Evolutionary conservation across 164 flowering plant genomes (phyloP).

Genomic region (Nelumbo lutea): DNA sequence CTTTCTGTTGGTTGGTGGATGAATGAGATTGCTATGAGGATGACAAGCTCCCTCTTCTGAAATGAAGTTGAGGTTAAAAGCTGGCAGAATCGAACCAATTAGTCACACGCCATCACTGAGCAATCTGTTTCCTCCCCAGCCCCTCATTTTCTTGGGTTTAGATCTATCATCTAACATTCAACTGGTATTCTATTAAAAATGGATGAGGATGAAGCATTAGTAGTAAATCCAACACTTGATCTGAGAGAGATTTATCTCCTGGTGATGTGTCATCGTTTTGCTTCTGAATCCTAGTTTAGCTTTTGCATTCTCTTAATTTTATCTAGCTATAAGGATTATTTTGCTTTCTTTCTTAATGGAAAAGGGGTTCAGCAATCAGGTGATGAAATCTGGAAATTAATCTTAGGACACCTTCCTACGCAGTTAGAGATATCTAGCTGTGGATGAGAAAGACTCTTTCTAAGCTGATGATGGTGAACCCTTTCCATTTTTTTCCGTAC

Average conservation of each 20-base stretch:
- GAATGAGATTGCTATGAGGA: conserved; percentile 23
- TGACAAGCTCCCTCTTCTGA: conserved; percentile 31
- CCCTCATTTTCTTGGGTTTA: neutral
- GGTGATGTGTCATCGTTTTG: conserved; percentile 15
- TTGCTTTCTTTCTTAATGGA: neutral
- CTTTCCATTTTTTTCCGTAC: too few relatives aligned
- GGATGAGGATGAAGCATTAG: conserved; percentile 33
- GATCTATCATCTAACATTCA: too few relatives aligned
- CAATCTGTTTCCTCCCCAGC: neutral
- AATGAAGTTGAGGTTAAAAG: conserved; percentile 17
- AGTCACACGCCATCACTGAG: conserved; percentile 25
- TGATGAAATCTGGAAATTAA: conserved; percentile 30
- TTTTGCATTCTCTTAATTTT: neutral
- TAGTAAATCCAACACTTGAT: conserved; percentile 42
- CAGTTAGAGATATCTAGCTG: conserved; percentile 18
- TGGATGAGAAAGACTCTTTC: conserved; percentile 38
- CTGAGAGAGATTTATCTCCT: conserved; percentile 25
- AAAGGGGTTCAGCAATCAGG: conserved; percentile 12
- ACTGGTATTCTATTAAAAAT: too few relatives aligned
- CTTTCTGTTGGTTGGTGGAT: neutral
- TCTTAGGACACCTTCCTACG: conserved; percentile 59
- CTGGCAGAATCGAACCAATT: conserved; percentile 33
- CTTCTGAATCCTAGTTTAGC: conserved; percentile 27
- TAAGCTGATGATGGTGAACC: conserved; percentile 28
- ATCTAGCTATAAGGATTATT: neutral